Evolutionary conservation across 1,284 basidiomycete genomes (phyloP).

Genomic region (Xerocomus tenax): DNA sequence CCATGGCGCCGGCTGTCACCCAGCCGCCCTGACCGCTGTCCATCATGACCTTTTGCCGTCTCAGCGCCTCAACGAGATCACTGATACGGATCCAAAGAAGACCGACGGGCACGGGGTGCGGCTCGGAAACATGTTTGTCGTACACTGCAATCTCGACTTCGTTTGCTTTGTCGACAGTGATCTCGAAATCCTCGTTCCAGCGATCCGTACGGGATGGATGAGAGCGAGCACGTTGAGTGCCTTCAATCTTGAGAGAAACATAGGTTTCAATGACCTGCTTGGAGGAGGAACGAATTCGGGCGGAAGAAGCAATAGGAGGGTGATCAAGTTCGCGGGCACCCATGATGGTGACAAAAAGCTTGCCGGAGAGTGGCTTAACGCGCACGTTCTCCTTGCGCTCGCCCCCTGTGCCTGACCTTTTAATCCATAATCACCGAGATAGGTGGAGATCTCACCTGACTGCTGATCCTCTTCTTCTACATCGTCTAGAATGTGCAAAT

Average conservation of each 20-base stretch:
- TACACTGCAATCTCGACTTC: conserved; percentile 97
- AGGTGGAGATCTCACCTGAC: conserved; percentile 34
- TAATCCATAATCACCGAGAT: conserved; percentile 17
- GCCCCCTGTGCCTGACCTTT: conserved; percentile 59
- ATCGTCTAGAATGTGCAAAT: conserved; percentile 87
- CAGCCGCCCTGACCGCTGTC: conserved; percentile 83
- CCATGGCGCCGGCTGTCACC: conserved; percentile 87
- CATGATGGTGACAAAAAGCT: conserved; percentile 81
- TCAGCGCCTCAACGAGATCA: conserved; percentile 90
- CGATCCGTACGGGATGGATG: conserved; percentile 90
- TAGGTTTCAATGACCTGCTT: conserved; percentile 81
- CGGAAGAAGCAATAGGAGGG: conserved; percentile 59
- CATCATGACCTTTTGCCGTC: conserved; percentile 84
- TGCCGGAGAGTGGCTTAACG: conserved; percentile 90
- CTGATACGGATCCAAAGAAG: conserved; percentile 93
- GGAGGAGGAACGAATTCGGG: conserved; percentile 62
- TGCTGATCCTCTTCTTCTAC: conserved; percentile 67
- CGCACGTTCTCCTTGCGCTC: conserved; percentile 86
- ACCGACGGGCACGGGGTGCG: conserved; percentile 82
- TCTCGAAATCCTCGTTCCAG: conserved; percentile 97
- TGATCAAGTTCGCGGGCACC: conserved; percentile 93
- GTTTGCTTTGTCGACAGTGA: conserved; percentile 94
- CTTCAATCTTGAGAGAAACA: conserved; percentile 94
- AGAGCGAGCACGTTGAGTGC: conserved; percentile 85
- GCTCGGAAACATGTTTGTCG: conserved; percentile 79